A percentile compares a stretch with the other conserved stretches of the same genome.
These are phyloP conservation scores for Leccinellum rugosiceps DNA, from an alignment of 768 basidiomycete species.

Conservation along the genomic window DNA sequence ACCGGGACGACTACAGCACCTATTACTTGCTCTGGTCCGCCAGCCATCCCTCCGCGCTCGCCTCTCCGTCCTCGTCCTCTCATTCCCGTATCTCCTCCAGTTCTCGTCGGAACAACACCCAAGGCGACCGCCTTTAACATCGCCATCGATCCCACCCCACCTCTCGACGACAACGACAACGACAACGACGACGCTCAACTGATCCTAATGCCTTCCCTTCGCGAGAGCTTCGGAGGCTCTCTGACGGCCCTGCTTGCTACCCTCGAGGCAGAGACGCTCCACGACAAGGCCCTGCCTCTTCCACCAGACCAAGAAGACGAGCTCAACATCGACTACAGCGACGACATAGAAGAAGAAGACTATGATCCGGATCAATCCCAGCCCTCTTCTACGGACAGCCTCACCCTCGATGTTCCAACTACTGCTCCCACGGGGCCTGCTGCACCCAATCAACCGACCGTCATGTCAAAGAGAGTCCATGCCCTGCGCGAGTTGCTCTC, in stretches of 20 bases:
- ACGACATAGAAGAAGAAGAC: slow-evolving; percentile 28
- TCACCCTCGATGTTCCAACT: slow-evolving; percentile 18
- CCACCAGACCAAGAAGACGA: slow-evolving; percentile 28
- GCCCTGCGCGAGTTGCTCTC: slow-evolving; percentile 75
- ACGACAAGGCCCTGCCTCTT: slow-evolving; percentile 31
- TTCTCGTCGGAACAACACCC: slow-evolving; percentile 15
- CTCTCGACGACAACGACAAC: slow-evolving; percentile 16
- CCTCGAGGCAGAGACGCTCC: slow-evolving; percentile 27
- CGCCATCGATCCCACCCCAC: background rate
- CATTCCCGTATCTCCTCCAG: background rate
- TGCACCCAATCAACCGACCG: slow-evolving; percentile 31
- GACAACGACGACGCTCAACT: slow-evolving; percentile 11
- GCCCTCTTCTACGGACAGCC: slow-evolving; percentile 25
- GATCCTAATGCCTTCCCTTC: slow-evolving; percentile 30
- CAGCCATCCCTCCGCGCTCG: slow-evolving; percentile 30
- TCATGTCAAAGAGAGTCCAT: slow-evolving; percentile 67
- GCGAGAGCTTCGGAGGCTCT: slow-evolving; percentile 32
- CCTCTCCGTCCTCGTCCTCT: slow-evolving; percentile 31
- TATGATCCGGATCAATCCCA: slow-evolving; percentile 24
- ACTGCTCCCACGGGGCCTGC: slow-evolving; percentile 3
- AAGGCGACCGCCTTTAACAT: slow-evolving; percentile 1
- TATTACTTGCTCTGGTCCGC: slow-evolving; percentile 8
- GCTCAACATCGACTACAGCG: slow-evolving; percentile 18
- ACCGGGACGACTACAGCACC: slow-evolving; percentile 5
- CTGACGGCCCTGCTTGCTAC: slow-evolving; percentile 30